These are phyloP conservation scores for Zizania palustris DNA, from an alignment of 202 grass and related monocot genomes.

Conservation along the genomic window DNA sequence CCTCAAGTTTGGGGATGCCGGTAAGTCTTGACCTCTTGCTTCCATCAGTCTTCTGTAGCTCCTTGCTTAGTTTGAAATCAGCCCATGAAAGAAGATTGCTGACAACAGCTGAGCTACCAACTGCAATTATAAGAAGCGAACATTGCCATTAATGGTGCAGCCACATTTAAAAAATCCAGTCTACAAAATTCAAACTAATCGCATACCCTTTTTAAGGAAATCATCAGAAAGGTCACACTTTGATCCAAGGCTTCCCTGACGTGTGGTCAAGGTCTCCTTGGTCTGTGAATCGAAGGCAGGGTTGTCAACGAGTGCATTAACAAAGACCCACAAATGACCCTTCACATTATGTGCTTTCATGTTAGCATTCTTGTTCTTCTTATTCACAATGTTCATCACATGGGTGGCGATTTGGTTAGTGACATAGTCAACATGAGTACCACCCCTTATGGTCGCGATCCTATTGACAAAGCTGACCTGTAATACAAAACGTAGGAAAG, in stretches of 20 bases:
- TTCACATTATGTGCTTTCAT: constrained; percentile 76
- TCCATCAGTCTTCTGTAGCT: constrained; percentile 94
- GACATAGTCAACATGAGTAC: constrained; percentile 84
- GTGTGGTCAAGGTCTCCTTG: constrained; percentile 94
- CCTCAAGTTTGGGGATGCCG: constrained; percentile 82
- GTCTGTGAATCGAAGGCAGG: constrained; percentile 97
- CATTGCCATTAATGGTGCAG: background rate
- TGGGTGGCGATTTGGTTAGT: constrained; percentile 70
- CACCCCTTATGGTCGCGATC: constrained; percentile 87
- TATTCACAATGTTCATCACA: constrained; percentile 65
- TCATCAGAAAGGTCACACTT: constrained; percentile 63
- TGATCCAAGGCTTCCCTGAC: constrained; percentile 81
- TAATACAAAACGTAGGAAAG: constrained; percentile 1
- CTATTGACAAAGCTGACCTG: constrained; percentile 96
- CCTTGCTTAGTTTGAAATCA: constrained; percentile 89
- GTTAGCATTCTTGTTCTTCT: constrained; percentile 94
- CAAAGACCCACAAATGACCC: constrained; percentile 87
- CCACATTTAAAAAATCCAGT: background rate
- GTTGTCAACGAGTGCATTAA: constrained; percentile 86
- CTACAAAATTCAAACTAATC: background rate
- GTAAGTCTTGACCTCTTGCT: constrained; percentile 69
- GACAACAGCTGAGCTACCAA: constrained; percentile 64
- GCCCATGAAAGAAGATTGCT: constrained; percentile 79
- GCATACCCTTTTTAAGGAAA: constrained; percentile 75
- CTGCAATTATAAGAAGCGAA: constrained; percentile 40